Percentiles rank a stretch among this genome's conserved stretches.
Conservation (phyloP, 2,329 filamentous ascomycete genomes). For the Cercospora beticola region DNA sequence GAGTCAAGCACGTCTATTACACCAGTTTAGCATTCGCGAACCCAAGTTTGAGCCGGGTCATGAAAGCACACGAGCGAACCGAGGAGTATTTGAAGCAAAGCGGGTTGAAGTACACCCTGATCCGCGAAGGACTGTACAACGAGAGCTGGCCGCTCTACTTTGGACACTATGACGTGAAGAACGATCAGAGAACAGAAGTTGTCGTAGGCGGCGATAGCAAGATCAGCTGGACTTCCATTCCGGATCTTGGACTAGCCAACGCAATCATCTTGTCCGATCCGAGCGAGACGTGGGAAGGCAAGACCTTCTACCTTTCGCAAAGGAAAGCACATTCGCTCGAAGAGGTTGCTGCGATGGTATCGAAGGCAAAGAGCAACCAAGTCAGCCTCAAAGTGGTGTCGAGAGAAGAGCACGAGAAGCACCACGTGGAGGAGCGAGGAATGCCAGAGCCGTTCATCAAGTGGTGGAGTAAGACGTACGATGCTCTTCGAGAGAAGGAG, state of each 20-base stretch:
- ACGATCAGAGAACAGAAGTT: constrained; percentile 41
- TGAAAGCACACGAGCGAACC: constrained; percentile 50
- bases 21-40: constrained; percentile 46
- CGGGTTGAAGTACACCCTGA: constrained; percentile 38
- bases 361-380: constrained; percentile 26
- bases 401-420: constrained; percentile 44
- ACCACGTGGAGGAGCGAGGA: constrained; percentile 40
- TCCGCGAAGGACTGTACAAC: constrained; percentile 48
- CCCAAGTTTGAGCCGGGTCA: constrained; percentile 45
- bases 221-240: constrained; percentile 47
- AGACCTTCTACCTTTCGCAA: constrained; percentile 43
- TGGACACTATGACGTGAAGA: constrained; percentile 43
- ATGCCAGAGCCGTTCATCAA: constrained; percentile 42
- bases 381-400: constrained; percentile 40
- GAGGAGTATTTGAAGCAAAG: constrained; percentile 41
- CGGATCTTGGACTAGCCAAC: constrained; percentile 46
- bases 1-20: constrained; percentile 50
- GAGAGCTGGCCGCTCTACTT: constrained; percentile 52
- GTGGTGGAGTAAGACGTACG: constrained; percentile 51
- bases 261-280: constrained; percentile 42
- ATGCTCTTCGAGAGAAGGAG: constrained; percentile 45
- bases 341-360: constrained; percentile 35
- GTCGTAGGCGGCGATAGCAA: constrained; percentile 43
- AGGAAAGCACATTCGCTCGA: constrained; percentile 28
- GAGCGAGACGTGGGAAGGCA: constrained; percentile 37